Conservation (phyloP, 2,329 filamentous ascomycete species). For the Stemphylium lycopersici region DNA sequence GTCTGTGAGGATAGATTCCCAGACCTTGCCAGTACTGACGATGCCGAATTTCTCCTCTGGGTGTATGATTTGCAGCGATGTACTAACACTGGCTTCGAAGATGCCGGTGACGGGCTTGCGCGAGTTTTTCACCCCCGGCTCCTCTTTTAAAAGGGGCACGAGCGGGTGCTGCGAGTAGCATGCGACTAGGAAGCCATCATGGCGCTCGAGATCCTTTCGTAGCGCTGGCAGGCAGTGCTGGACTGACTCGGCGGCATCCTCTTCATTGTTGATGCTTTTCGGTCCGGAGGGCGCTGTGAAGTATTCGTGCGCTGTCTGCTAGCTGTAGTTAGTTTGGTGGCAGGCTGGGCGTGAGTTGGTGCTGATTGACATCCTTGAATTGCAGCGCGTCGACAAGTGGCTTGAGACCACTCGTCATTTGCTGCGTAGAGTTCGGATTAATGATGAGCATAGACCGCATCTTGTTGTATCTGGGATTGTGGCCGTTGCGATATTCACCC, state of each 20-base stretch:
- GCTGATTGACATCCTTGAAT: slow-evolving; percentile 51
- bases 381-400: slow-evolving; percentile 54
- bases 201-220: slow-evolving; percentile 51
- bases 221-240: slow-evolving; percentile 66
- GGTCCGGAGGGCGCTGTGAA: slow-evolving; percentile 74
- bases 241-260: slow-evolving; percentile 70
- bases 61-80: slow-evolving; percentile 63
- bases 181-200: slow-evolving; percentile 82
- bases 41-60: slow-evolving; percentile 74
- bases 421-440: slow-evolving; percentile 77
- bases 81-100: slow-evolving; percentile 80
- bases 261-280: slow-evolving; percentile 77
- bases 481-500: slow-evolving; percentile 34
- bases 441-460: slow-evolving; percentile 68
- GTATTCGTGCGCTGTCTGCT: slow-evolving; percentile 58
- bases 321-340: slow-evolving; percentile 51
- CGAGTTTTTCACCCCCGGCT: slow-evolving; percentile 43
- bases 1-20: slow-evolving; percentile 73
- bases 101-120: slow-evolving; percentile 75
- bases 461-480: slow-evolving; percentile 31
- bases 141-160: slow-evolving; percentile 64
- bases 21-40: slow-evolving; percentile 83
- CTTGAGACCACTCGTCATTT: slow-evolving; percentile 73
- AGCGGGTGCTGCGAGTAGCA: slow-evolving; percentile 88
- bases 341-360: slow-evolving; percentile 28